Base-by-base conservation (phyloP, 139 green algal genomes). In the Nannochloris sp. region DNA sequence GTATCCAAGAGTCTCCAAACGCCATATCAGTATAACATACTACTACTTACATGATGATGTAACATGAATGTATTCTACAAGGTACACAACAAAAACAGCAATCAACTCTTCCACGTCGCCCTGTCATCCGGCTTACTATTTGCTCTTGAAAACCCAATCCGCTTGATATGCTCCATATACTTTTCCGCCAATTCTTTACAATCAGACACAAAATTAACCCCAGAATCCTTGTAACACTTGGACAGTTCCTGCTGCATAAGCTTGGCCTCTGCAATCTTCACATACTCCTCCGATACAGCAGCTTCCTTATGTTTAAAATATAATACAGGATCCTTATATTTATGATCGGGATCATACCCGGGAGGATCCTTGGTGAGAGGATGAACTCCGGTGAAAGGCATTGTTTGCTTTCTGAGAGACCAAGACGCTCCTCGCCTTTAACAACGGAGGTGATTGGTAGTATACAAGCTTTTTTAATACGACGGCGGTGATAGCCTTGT, bases 221-320 rank as follows among this genome's bases (percentile, higher is more conserved):
- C 70, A 56, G 62, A 61, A 48, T 66, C 44, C 65, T 66, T 73
- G 60, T 78, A 78, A 61, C 71, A 78, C 28, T 73, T 49, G 46
- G 57, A 57, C 25, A 78, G 44, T 37, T 78, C 48, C 20, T 63
- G 45, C 40, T 65, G 59, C 20, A 77, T 62, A 14, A 72, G 65
- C 65, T 73, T 78, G 13, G 71, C 71, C 65, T 78, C 65, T 29
- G 65, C 65, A n/a, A 78, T 65, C 46, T 78, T 73, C 1, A 78
- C 44, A 25, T 63, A 73, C 40, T 73, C 65, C 12, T 70, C 53
- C 2, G 65, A 60, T 25, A 73, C 65, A 26, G 36, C 33, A 12
- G 71, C 71, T 59, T 78, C 71, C 3, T 66, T 63, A 49, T 78
- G 71, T 61, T 73, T 66, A 56, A 37, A 73, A 29, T 78, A 78